Percentiles rank a stretch among this genome's conserved stretches.
These are phyloP conservation scores for Gossypium schwendimanii DNA, from an alignment of 441 rosid genomes.

Conservation along the genomic window DNA sequence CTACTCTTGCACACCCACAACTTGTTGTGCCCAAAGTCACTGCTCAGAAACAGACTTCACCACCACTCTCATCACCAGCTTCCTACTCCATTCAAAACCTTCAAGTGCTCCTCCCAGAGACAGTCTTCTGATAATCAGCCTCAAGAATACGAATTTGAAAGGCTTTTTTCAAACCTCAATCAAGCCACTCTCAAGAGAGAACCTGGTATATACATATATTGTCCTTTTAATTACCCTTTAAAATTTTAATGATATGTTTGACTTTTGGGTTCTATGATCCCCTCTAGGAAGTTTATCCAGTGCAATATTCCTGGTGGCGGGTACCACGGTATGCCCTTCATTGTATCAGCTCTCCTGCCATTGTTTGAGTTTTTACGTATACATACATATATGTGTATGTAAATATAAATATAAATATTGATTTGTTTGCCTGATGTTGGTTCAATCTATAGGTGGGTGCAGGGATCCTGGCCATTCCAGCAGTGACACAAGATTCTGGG, in stretches of 20 bases:
- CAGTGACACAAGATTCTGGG: slow-evolving; percentile 86
- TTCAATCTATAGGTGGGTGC: slow-evolving; percentile 63
- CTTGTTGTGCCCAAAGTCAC: background rate
- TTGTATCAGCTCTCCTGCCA: slow-evolving; percentile 7
- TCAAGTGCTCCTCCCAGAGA: slow-evolving; percentile 36
- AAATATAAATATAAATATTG: background rate
- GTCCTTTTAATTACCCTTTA: background rate
- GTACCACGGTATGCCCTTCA: slow-evolving; percentile 53
- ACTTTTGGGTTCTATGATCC: background rate
- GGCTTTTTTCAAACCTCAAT: slow-evolving; percentile 85
- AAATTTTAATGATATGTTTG: background rate
- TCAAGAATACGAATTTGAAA: slow-evolving; percentile 49
- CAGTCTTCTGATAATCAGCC: slow-evolving; percentile 22
- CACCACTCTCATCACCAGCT: background rate
- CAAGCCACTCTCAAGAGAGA: slow-evolving; percentile 67
- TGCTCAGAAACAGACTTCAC: background rate
- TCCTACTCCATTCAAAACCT: slow-evolving; percentile 9
- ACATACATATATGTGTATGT: no score
- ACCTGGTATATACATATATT: slow-evolving; percentile 40
- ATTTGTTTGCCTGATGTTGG: background rate
- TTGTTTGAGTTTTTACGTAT: background rate
- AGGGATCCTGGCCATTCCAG: slow-evolving; percentile 88
- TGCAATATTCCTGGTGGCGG: slow-evolving; percentile 76
- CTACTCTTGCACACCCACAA: background rate
- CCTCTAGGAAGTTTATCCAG: slow-evolving; percentile 68